Evolutionary conservation across 352 stramenopile genomes (phyloP), one percentile per base, ranked within the genome.

Genomic region (Pythium volutum): DNA sequence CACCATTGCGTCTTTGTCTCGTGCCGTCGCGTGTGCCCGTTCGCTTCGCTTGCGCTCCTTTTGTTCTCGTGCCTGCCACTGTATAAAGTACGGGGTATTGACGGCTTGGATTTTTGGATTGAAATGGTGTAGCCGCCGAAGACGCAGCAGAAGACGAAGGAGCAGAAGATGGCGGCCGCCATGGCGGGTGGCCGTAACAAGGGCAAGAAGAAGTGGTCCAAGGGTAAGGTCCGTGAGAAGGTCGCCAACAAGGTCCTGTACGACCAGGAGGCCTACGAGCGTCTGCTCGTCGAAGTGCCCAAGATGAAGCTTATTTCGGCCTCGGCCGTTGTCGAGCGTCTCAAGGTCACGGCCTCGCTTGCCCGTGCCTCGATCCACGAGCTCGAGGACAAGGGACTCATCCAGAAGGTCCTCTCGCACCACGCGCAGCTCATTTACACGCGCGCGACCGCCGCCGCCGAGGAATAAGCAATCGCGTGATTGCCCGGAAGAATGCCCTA

Each of bases 261-360:
- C 82, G 96, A 98, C 77, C 97, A 99, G 89, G 96, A 99, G 79
- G 96, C 97, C 69, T 99, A 98, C 81, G 95, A 99, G 67, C 91
- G 97, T 71, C 88, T 99, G 65, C 81, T 98, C 45, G 88, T 90
- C 54, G 97, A 99, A 77, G 95, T 99, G 38, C 98, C 98, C 53
- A 99, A 99, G 89, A 99, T 99, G 97, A 99, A 99, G 91, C 84
- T 99, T 43, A 99, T 99, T 84, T 99, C 98, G 55, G 94, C 98
- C 61, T 98, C 96, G 51, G 86, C 94, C 67, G 95, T 99, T 52
- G 97, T 99, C 54, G 98, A 99, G 82, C 96, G 98, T 63, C 91
- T 99, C 52, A 99, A 99, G 93, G 91, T 99, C 66, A 99, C 97
- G 74, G 97, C 94, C 69, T 96, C 97, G 61, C 88, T 99, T 49